Base-by-base conservation (phyloP, 495 filamentous ascomycete species). In the Podospora fimiseda region DNA sequence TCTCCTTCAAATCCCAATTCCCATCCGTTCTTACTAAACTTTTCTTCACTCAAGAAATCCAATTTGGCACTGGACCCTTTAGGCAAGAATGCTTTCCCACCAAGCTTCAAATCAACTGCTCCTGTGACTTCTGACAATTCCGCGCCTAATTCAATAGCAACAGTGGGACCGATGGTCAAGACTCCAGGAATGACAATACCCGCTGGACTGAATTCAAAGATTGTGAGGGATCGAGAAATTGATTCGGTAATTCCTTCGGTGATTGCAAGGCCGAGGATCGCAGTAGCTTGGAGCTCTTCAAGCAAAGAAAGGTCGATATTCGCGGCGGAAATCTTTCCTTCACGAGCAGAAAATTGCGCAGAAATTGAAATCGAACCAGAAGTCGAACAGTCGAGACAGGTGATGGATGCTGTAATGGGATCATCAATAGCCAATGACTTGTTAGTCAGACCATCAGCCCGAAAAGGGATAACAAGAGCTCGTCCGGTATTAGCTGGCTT, bases 161-260 rank as follows among this genome's bases (percentile, higher is more conserved):
- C 54, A 2, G 48, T 49, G 1, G 58, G 58, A 0, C 58, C 58
- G 22, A 60, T 51, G 19, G 50, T 54, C 36, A 60, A 14, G 30
- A 60, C 40, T 8, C 54, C 58, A 0, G 58, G 58, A 47, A 60
- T 60, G n/a, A 46, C 42, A 2, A 60, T 33, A 2, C 58, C 58
- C 2, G 39, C 54, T 2, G 54, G 58, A 18, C 50, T 48, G 24
- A 37, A 24, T 47, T 54, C 46, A 43, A 60, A 60, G 24, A 60
- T 33, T 9, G 41, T n/a, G 5, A 60, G 22, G 27, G 39, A 48
- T 46, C 43, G 42, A 14, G 44, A 47, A 43, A 46, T 41, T n/a
- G n/a, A n/a, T n/a, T n/a, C n/a, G n/a, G n/a, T n/a, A n/a, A n/a
- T n/a, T n/a, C n/a, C n/a, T n/a, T n/a, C n/a, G n/a, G n/a, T n/a